Percentiles rank a stretch among this genome's conserved stretches.
These are phyloP conservation scores for Saccharum hybrid DNA, from an alignment of 202 grass and related monocot species.

Conservation along the genomic window DNA sequence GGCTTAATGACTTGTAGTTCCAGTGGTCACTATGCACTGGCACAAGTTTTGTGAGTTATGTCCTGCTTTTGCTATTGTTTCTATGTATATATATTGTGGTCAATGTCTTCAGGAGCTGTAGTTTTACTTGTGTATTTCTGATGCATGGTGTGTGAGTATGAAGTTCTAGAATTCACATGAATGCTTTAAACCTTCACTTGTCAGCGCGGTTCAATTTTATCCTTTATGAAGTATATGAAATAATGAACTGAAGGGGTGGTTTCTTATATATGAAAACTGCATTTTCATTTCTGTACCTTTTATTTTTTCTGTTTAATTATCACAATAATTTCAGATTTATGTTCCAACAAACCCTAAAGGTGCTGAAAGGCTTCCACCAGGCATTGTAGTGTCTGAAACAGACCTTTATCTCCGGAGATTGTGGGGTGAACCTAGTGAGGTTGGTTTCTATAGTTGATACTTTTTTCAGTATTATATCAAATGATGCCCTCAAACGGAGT, in stretches of 20 bases:
- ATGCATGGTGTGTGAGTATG: neutral
- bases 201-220: neutral
- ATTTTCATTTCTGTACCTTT: neutral
- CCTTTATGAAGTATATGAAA: neutral
- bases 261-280: neutral
- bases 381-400: conserved; percentile 83
- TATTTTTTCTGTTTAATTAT: neutral
- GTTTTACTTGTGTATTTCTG: conserved; percentile 16
- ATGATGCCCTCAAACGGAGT: neutral
- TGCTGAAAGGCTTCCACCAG: conserved; percentile 80
- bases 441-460: conserved; percentile 46
- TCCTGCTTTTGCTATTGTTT: neutral
- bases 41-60: neutral
- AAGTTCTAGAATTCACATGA: conserved; percentile 7
- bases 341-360: conserved; percentile 87
- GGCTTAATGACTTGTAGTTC: conserved; percentile 16
- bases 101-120: conserved; percentile 1
- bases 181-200: neutral
- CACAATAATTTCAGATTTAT: conserved; percentile 62
- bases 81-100: neutral
- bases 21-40: neutral
- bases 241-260: conserved; percentile 2
- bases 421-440: conserved; percentile 91
- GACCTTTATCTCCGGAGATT: conserved; percentile 79
- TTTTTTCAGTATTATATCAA: neutral